Conservation (phyloP, 1,284 basidiomycete genomes). For the Fomitopsis pinicola region DNA sequence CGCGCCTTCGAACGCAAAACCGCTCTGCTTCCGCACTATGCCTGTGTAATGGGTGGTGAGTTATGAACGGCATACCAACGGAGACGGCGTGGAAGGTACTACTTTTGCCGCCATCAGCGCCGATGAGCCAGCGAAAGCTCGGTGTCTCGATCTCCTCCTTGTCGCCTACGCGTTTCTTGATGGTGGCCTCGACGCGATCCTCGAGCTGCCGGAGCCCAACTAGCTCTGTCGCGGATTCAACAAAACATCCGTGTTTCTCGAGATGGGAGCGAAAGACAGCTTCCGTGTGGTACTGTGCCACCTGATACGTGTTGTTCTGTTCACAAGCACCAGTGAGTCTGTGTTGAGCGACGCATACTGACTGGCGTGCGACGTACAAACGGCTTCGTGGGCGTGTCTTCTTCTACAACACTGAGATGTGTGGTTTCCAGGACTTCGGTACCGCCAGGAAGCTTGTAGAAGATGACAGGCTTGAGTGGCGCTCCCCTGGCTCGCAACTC, state of each 20-base stretch:
- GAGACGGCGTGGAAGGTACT: constrained; percentile 10
- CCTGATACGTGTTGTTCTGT: constrained; percentile 11
- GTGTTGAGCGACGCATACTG: background rate
- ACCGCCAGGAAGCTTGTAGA: constrained; percentile 15
- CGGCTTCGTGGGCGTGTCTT: constrained; percentile 15
- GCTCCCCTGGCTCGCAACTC: constrained; percentile 4
- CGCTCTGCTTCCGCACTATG: constrained; percentile 25
- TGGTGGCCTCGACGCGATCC: constrained; percentile 16
- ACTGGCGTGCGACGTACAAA: constrained; percentile 13
- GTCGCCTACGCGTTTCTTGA: constrained; percentile 7
- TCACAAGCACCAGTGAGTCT: background rate
- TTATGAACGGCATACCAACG: background rate
- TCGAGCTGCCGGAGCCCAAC: constrained; percentile 18
- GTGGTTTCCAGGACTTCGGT: constrained; percentile 5
- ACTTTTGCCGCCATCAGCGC: constrained; percentile 34
- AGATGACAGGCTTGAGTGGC: background rate
- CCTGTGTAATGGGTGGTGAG: constrained; percentile 14
- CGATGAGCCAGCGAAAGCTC: constrained; percentile 24
- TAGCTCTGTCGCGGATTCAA: constrained; percentile 29
- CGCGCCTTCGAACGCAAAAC: constrained; percentile 28
- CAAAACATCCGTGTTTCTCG: constrained; percentile 16
- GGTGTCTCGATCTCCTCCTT: constrained; percentile 9
- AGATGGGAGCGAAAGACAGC: constrained; percentile 25
- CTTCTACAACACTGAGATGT: background rate
- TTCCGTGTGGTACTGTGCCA: constrained; percentile 26